A percentile compares a stretch with the other conserved stretches of the same genome.
Conservation (phyloP, 2,329 filamentous ascomycete species). For the Mycosphaerella arachidis region DNA sequence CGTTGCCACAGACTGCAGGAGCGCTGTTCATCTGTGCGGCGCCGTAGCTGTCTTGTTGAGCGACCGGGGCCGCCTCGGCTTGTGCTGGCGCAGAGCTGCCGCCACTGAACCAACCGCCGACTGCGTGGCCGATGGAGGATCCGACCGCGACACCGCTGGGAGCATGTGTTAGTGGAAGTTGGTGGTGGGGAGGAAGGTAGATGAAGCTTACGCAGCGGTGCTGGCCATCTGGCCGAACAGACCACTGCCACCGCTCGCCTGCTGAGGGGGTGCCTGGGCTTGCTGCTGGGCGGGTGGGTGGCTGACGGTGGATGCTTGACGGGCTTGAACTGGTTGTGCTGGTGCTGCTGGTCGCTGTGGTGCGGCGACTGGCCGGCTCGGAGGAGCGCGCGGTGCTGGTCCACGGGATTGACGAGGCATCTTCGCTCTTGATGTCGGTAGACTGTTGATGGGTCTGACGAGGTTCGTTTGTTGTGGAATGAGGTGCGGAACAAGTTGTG, state of each 20-base stretch:
- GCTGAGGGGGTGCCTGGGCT: slow-evolving; percentile 38
- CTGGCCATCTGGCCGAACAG: slow-evolving; percentile 96
- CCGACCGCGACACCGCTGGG: slow-evolving; percentile 90
- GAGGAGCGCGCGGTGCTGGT: slow-evolving; percentile 36
- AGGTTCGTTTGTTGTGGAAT: slow-evolving; percentile 1
- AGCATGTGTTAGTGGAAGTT: slow-evolving; percentile 24
- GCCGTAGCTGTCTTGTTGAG: slow-evolving; percentile 15
- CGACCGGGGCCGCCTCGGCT: slow-evolving; percentile 46
- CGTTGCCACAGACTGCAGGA: slow-evolving; percentile 60
- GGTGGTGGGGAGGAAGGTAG: not conserved
- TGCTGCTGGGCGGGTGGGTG: slow-evolving; percentile 44
- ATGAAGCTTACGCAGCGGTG: slow-evolving; percentile 80
- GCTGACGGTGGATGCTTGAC: slow-evolving; percentile 49
- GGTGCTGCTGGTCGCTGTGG: slow-evolving; percentile 48
- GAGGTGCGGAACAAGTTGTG: not conserved
- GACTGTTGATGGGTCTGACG: not conserved
- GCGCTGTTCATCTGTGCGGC: slow-evolving; percentile 26
- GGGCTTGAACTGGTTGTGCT: slow-evolving; percentile 61
- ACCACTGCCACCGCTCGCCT: slow-evolving; percentile 63
- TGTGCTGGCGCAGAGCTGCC: slow-evolving; percentile 36
- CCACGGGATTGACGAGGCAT: slow-evolving; percentile 50
- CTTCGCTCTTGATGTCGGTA: slow-evolving; percentile 12
- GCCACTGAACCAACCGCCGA: slow-evolving; percentile 82
- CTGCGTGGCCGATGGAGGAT: slow-evolving; percentile 89
- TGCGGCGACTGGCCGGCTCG: slow-evolving; percentile 42